phyloP scores from a whole-genome alignment of 2,329 filamentous ascomycete genomes.

The Aspergillus sp. region DNA sequence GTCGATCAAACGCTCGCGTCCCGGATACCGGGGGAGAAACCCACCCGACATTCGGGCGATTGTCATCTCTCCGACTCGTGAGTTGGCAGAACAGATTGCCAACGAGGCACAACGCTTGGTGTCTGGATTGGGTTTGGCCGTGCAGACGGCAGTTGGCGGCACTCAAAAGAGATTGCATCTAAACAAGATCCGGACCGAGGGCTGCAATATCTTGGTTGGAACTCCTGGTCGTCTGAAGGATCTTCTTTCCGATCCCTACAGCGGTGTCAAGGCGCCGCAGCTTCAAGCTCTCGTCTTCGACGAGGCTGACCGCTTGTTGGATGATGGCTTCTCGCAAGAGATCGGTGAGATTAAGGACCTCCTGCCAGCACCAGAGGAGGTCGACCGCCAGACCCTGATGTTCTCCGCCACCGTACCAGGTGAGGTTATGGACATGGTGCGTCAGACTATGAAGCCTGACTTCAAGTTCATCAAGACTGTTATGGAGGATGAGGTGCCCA shows the following conservation, averaged over 20 bases:
- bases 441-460: slow-evolving; percentile 72
- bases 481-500: slow-evolving; percentile 74
- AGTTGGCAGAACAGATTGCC: slow-evolving; percentile 66
- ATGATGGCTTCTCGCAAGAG: slow-evolving; percentile 67
- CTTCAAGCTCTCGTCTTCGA: slow-evolving; percentile 64
- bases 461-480: slow-evolving; percentile 95
- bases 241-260: slow-evolving; percentile 66
- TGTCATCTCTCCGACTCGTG: slow-evolving; percentile 64
- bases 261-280: slow-evolving; percentile 64
- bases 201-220: slow-evolving; percentile 86
- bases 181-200: slow-evolving; percentile 65
- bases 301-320: slow-evolving; percentile 68
- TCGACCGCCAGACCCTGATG: slow-evolving; percentile 84
- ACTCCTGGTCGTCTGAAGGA: slow-evolving; percentile 89
- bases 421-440: slow-evolving; percentile 78
- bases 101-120: slow-evolving; percentile 72
- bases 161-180: slow-evolving; percentile 75
- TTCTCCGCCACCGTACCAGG: slow-evolving; percentile 92
- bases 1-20: slow-evolving; percentile 19
- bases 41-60: slow-evolving; percentile 57
- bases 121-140: slow-evolving; percentile 64
- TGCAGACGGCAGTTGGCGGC: slow-evolving; percentile 85
- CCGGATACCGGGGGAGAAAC: slow-evolving; percentile 3
- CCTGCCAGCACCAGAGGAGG: slow-evolving; percentile 64
- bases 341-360: slow-evolving; percentile 61